phyloP scores from a whole-genome alignment of 2,329 filamentous ascomycete genomes.

The Sphaerostilbella broomeana region DNA sequence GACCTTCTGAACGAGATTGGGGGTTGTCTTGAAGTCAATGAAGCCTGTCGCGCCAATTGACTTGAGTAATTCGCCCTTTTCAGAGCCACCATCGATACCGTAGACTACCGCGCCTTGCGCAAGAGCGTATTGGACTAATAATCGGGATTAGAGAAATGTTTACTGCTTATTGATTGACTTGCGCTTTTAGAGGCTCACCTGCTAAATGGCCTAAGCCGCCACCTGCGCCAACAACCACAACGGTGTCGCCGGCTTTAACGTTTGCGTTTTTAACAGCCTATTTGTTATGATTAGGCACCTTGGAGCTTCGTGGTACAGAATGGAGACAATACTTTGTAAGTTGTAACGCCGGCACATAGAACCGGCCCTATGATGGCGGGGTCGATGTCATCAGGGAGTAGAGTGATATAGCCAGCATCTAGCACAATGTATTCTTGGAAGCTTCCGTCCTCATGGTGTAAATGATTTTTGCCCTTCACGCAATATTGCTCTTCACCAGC shows the following conservation, averaged over 20 bases:
- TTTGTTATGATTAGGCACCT: not conserved
- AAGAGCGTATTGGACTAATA: conserved; percentile 14
- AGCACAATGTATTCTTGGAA: conserved; percentile 16
- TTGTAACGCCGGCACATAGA: conserved; percentile 15
- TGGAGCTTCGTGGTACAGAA: not conserved
- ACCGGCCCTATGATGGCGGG: conserved; percentile 11
- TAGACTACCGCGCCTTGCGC: conserved; percentile 14
- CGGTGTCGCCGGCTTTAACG: conserved; percentile 14
- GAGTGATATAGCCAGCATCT: conserved; percentile 11
- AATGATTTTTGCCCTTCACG: conserved; percentile 15
- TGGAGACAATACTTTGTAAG: conserved; percentile 12
- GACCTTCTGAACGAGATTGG: conserved; percentile 3
- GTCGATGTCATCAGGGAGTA: conserved; percentile 14
- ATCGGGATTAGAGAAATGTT: not conserved
- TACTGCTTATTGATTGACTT: not conserved
- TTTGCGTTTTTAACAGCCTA: conserved; percentile 17
- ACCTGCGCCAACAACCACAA: conserved; percentile 14
- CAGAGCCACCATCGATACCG: conserved; percentile 10
- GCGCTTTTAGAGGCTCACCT: conserved; percentile 4
- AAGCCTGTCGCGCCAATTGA: conserved; percentile 9
- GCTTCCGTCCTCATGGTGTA: conserved; percentile 16
- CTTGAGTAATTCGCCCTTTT: conserved; percentile 14
- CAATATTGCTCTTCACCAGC: conserved; percentile 16
- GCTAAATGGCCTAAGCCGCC: conserved; percentile 16
- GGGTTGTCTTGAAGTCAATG: conserved; percentile 14